Evolutionary conservation across 2,329 filamentous ascomycete genomes (phyloP).

Genomic region (Talaromyces sp.): DNA sequence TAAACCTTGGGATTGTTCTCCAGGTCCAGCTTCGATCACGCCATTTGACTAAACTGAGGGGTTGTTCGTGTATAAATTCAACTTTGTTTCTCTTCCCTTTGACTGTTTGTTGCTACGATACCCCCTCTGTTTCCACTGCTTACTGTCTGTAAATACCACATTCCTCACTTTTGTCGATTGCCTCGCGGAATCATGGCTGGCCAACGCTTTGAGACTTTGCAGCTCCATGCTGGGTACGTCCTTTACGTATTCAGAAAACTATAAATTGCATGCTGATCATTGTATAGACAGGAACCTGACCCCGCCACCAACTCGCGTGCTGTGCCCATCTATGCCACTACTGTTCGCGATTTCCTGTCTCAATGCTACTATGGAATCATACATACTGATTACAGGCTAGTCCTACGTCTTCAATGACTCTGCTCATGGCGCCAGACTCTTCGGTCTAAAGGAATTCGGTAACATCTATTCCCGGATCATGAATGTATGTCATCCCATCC

Average conservation of each 20-base stretch:
- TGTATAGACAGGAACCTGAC: conserved; percentile 70
- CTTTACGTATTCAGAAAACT: neutral
- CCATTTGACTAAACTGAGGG: conserved; percentile 3
- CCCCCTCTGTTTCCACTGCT: neutral
- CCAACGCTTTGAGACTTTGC: conserved; percentile 71
- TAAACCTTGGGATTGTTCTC: neutral
- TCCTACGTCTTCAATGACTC: conserved; percentile 95
- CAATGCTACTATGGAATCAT: neutral
- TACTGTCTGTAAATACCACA: neutral
- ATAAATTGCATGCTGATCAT: conserved; percentile 2
- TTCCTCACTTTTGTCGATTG: neutral
- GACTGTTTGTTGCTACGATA: neutral
- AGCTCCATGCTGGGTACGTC: conserved; percentile 74
- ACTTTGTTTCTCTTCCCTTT: neutral
- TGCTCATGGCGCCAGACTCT: conserved; percentile 88
- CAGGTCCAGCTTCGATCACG: conserved; percentile 4
- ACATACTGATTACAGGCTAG: conserved; percentile 38
- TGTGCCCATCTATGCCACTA: conserved; percentile 92
- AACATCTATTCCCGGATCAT: conserved; percentile 97
- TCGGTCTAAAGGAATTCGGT: conserved; percentile 92
- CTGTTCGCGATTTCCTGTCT: conserved; percentile 42
- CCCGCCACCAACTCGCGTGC: conserved; percentile 78
- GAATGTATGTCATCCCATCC: conserved; percentile 61
- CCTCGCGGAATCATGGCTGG: conserved; percentile 27
- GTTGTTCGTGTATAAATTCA: neutral